Conservation (phyloP, 2,329 filamentous ascomycete genomes). For the Rhynchosporium graminicola region DNA sequence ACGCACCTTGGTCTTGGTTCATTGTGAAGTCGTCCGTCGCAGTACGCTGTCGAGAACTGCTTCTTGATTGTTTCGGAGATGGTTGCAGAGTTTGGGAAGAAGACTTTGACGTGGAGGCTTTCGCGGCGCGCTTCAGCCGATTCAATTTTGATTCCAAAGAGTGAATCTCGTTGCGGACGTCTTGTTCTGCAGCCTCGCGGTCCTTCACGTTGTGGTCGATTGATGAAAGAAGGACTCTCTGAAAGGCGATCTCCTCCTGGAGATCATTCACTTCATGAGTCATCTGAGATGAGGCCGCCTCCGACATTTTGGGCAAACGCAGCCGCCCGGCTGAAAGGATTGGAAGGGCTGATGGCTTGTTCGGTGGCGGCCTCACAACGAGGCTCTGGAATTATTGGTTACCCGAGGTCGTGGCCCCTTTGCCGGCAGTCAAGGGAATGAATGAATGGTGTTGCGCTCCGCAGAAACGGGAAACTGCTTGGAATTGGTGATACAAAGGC, state of each 20-base stretch:
- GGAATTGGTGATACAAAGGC: conserved; percentile 2
- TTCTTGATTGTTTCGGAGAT: neutral
- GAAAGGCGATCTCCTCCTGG: conserved; percentile 46
- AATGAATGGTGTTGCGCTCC: conserved; percentile 4
- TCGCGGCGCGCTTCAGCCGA: conserved; percentile 19
- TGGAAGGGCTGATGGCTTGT: neutral
- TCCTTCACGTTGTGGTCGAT: conserved; percentile 40
- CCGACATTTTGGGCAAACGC: conserved; percentile 27
- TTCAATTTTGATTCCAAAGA: conserved; percentile 38
- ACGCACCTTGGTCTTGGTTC: conserved; percentile 8
- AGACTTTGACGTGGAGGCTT: conserved; percentile 16
- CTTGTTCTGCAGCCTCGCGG: conserved; percentile 34
- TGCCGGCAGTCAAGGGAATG: neutral
- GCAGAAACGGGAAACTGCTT: neutral
- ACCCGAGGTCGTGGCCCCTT: neutral
- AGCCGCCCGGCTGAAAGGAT: conserved; percentile 14
- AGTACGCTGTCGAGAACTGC: neutral
- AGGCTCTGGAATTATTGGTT: conserved; percentile 2
- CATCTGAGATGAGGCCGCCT: conserved; percentile 14
- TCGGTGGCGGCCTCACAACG: conserved; percentile 1
- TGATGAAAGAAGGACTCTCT: conserved; percentile 47
- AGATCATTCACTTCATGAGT: conserved; percentile 27
- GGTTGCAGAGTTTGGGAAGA: neutral
- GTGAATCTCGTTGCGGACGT: conserved; percentile 38
- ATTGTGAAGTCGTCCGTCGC: conserved; percentile 10